phyloP scores from a whole-genome alignment of 495 filamentous ascomycete genomes.

The Tuber umbilicatum region DNA sequence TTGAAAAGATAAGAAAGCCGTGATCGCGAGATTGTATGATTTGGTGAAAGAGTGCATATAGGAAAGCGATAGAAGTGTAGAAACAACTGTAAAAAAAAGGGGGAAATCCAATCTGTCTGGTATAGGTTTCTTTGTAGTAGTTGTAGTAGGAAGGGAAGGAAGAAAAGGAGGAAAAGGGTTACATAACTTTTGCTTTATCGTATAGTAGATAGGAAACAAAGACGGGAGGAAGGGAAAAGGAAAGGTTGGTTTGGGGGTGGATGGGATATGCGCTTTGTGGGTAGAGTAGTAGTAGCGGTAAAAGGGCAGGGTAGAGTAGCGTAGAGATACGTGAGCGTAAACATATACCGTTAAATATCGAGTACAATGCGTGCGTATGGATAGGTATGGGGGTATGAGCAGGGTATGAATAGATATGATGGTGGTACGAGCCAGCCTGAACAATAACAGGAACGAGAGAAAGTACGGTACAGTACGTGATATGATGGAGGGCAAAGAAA shows the following conservation, averaged over 20 bases:
- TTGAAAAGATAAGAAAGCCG: not conserved
- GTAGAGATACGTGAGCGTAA: not conserved
- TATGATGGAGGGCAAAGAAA: conserved; percentile 22
- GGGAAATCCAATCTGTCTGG: not conserved
- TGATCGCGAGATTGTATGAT: not conserved
- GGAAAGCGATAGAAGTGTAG: not conserved
- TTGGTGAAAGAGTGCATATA: not conserved
- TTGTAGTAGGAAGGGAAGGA: not conserved
- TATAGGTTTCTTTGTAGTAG: conserved; percentile 1
- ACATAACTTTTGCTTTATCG: conserved; percentile 5
- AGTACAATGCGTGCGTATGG: not conserved
- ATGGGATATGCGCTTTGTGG: not conserved
- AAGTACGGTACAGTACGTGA: not conserved
- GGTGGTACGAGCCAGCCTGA: not conserved
- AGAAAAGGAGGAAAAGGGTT: not conserved
- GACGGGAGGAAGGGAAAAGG: not conserved
- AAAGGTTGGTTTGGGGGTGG: not conserved
- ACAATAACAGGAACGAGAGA: conserved; percentile 19
- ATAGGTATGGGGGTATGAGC: conserved; percentile 1
- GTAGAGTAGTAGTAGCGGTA: not conserved
- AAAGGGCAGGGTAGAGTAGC: not conserved
- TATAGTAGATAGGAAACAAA: not conserved
- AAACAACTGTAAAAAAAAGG: not conserved
- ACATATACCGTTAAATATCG: conserved; percentile 1
- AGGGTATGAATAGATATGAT: conserved; percentile 1